Evolutionary conservation across 2,329 filamentous ascomycete species (phyloP).

Genomic region (Didymella segeticola): DNA sequence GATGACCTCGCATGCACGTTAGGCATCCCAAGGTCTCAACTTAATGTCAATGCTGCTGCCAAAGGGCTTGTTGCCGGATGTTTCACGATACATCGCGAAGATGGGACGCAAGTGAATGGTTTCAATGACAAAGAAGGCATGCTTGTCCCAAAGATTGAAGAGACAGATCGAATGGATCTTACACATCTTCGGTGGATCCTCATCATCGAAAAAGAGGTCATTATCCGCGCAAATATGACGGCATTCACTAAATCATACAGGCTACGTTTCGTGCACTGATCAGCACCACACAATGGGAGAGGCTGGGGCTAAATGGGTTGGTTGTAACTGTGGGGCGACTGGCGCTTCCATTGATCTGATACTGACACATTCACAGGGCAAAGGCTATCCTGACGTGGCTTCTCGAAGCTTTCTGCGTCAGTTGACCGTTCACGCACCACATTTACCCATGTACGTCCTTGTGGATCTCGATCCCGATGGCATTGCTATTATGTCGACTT

Average conservation of each 20-base stretch:
- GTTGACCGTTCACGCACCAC: slow-evolving; percentile 44
- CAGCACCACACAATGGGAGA: slow-evolving; percentile 62
- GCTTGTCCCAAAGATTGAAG: slow-evolving; percentile 63
- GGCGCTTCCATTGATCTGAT: not conserved
- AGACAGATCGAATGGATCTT: slow-evolving; percentile 61
- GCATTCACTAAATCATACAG: slow-evolving; percentile 51
- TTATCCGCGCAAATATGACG: slow-evolving; percentile 32
- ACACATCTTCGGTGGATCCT: slow-evolving; percentile 67
- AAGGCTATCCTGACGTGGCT: slow-evolving; percentile 80
- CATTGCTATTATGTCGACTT: slow-evolving; percentile 74
- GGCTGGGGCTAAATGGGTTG: slow-evolving; percentile 63
- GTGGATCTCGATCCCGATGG: slow-evolving; percentile 82
- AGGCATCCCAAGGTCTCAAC: slow-evolving; percentile 64
- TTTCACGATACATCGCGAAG: slow-evolving; percentile 55
- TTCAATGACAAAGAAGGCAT: slow-evolving; percentile 60
- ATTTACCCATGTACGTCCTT: slow-evolving; percentile 65
- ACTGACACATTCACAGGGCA: slow-evolving; percentile 62
- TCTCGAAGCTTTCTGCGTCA: slow-evolving; percentile 69
- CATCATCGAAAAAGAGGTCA: slow-evolving; percentile 78
- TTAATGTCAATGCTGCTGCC: slow-evolving; percentile 77
- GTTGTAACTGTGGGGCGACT: slow-evolving; percentile 66
- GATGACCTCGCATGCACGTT: slow-evolving; percentile 78
- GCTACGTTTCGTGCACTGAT: slow-evolving; percentile 77
- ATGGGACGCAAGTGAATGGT: slow-evolving; percentile 54
- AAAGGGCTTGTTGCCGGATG: slow-evolving; percentile 74